Evolutionary conservation across 306 rosid genomes (phyloP), one percentile per base, ranked within the genome.

Genomic region (Vigna unguiculata): DNA sequence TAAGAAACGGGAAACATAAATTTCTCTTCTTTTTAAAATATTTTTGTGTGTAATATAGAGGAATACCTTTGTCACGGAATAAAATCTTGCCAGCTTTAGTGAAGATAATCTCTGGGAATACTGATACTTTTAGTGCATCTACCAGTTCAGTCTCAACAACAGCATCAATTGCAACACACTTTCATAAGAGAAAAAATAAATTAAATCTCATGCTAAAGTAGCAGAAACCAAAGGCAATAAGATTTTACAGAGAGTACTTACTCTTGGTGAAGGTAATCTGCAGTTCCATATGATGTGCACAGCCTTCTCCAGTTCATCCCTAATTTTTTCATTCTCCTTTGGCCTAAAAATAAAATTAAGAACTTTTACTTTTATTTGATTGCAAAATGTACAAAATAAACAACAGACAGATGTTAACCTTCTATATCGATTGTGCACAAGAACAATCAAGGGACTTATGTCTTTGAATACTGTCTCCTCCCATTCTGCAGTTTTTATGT

Each of bases 271-370:
- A 62, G 98, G 98, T 57, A 94, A 88, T 82, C 87, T 57, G 65
- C 98, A 94, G 77, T 89, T 92, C 98, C 98, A 94, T 82, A 94
- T 94, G 65, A 92, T 90, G 53, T 94, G 85, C 59, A 92, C 86
- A 11, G 97, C 98, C 78, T 87, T 92, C 75, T 87, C 95, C 77
- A 94, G 81, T 84, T 90, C 93, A 41, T 72, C 66, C 25, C 90
- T 80, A 78, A 84, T 59, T 79, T 57, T 90, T 83, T 89, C 97
- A 82, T 92, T 92, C 48, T 94, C 95, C 80, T 90, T 92, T 69
- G 96, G 96, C 86, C 98, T 94, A 83, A 24, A 53, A 25, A 78
- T 48, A 28, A 53, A 67, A 60, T 16, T 21, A 63, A 52, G 64
- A 70, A 21, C 21, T 24, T 25, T 52, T 48, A 49, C 45, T 24